Conservation (phyloP, 2,329 filamentous ascomycete genomes). For the Cercospora janseana region DNA sequence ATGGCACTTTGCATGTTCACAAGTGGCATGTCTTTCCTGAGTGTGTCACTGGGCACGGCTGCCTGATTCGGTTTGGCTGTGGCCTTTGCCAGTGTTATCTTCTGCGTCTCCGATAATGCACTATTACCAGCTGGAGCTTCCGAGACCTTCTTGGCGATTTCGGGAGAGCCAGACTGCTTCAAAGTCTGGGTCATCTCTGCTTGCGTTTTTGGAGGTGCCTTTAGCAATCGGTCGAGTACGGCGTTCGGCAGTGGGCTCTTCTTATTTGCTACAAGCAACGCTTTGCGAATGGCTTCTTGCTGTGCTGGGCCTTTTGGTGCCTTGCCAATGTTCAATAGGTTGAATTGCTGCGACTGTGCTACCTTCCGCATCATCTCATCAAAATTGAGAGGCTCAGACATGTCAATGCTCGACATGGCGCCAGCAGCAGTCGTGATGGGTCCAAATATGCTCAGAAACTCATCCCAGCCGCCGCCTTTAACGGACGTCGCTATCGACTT, state of each 20-base stretch:
- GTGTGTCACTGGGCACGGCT: constrained; percentile 23
- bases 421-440: constrained; percentile 52
- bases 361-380: constrained; percentile 38
- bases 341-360: constrained; percentile 36
- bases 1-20: constrained; percentile 38
- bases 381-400: constrained; percentile 39
- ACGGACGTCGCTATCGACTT: constrained; percentile 51
- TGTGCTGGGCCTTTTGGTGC: constrained; percentile 31
- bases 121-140: constrained; percentile 28
- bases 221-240: constrained; percentile 33
- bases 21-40: constrained; percentile 34
- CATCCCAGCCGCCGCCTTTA: constrained; percentile 51
- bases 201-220: constrained; percentile 33
- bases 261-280: constrained; percentile 34
- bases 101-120: constrained; percentile 25
- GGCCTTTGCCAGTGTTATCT: constrained; percentile 27
- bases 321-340: constrained; percentile 31
- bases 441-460: constrained; percentile 53
- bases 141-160: constrained; percentile 29
- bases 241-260: constrained; percentile 31
- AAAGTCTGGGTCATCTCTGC: constrained; percentile 32
- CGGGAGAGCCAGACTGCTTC: constrained; percentile 27
- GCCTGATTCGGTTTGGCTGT: constrained; percentile 18
- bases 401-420: constrained; percentile 48
- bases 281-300: constrained; percentile 35